phyloP scores from a whole-genome alignment of 2,329 filamentous ascomycete genomes.

The Stenocarpella maydis region DNA sequence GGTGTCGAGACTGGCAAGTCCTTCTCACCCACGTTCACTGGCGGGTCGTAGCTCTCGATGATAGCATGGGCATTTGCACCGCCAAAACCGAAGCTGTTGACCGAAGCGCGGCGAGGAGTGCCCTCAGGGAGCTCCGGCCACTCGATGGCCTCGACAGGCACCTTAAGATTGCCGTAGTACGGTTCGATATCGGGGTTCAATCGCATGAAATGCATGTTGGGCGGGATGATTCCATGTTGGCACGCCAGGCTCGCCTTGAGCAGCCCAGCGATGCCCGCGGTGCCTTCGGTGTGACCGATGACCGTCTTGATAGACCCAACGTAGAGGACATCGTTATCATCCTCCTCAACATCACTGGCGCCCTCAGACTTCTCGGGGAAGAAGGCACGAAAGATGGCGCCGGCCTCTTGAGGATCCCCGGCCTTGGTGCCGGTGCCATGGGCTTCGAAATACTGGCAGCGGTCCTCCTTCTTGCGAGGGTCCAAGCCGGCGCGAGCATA shows the following conservation, averaged over 20 bases:
- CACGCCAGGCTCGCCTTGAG: slow-evolving; percentile 48
- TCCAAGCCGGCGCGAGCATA: slow-evolving; percentile 51
- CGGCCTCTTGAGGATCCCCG: slow-evolving; percentile 44
- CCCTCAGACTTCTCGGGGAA: slow-evolving; percentile 30
- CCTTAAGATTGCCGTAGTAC: slow-evolving; percentile 38
- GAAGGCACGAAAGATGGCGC: slow-evolving; percentile 45
- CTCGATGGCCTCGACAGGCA: slow-evolving; percentile 1
- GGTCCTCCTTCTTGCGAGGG: slow-evolving; percentile 38
- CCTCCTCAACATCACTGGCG: background rate
- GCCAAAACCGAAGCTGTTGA: slow-evolving; percentile 42
- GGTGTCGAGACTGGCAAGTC: background rate
- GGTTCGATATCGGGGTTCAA: slow-evolving; percentile 49
- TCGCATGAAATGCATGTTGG: slow-evolving; percentile 47
- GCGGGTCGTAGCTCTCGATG: background rate
- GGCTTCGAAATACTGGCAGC: slow-evolving; percentile 51
- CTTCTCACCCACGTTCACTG: background rate
- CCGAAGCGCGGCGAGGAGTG: background rate
- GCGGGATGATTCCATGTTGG: slow-evolving; percentile 47
- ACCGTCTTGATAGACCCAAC: slow-evolving; percentile 47
- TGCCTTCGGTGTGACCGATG: slow-evolving; percentile 52
- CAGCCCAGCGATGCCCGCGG: slow-evolving; percentile 51
- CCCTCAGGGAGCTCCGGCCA: slow-evolving; percentile 24
- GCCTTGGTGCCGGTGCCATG: slow-evolving; percentile 44
- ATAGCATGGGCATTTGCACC: slow-evolving; percentile 45
- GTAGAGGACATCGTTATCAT: slow-evolving; percentile 35